Base-by-base conservation (phyloP, 1,284 basidiomycete species). In the Boletellus deceptivus region DNA sequence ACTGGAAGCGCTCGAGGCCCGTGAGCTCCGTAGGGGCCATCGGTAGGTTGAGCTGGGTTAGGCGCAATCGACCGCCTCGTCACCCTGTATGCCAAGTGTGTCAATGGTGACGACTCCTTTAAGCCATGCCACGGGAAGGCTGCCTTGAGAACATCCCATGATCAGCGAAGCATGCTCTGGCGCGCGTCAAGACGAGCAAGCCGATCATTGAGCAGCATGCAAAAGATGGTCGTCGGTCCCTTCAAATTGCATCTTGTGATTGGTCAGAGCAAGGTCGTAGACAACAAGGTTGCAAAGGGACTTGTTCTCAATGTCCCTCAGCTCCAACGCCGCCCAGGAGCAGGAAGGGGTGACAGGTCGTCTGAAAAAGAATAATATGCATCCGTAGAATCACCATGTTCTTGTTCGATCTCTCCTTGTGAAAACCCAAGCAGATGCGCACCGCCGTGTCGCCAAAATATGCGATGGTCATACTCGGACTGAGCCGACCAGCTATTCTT, bases 61-160 rank as follows among this genome's bases (percentile, higher is more conserved):
- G n/a, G n/a, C n/a, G n/a, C n/a, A n/a, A n/a, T n/a, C n/a, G n/a
- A n/a, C n/a, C n/a, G n/a, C n/a, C n/a, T n/a, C n/a, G n/a, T n/a
- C n/a, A n/a, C n/a, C n/a, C n/a, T n/a, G n/a, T n/a, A n/a, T n/a
- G n/a, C n/a, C n/a, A n/a, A n/a, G n/a, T n/a, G n/a, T n/a, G n/a
- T n/a, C n/a, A n/a, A n/a, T n/a, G n/a, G n/a, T n/a, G n/a, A n/a
- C n/a, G n/a, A n/a, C n/a, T n/a, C n/a, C n/a, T n/a, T n/a, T n/a
- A n/a, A n/a, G n/a, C n/a, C 48, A n/a, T 55, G 53, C 46, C 52
- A 54, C 2, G 34, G 54, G 5, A 55, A 56, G 1, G 13, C 13
- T 0, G 2, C 16, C 2, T 3, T 42, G 0, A 45, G 44, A 2
- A 55, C 29, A 10, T 52, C 48, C 54, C 22, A 51, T 0, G 48